phyloP scores from a whole-genome alignment of 345 rosid genomes.

The Hibiscus tridactylites region DNA sequence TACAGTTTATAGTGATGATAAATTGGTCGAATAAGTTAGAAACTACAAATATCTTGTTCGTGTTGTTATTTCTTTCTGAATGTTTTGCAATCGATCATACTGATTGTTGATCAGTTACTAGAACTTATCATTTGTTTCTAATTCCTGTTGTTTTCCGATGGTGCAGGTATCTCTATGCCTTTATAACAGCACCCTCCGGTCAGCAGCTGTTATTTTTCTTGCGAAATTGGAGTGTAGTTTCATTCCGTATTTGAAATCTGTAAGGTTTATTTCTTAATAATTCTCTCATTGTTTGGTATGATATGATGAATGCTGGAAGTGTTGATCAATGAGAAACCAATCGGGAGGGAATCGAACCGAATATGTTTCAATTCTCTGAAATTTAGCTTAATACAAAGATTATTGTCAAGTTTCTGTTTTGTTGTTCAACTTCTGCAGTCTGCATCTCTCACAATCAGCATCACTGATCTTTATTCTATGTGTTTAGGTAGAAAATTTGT shows the following conservation, averaged over 20 bases:
- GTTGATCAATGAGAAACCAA: conserved; percentile 4
- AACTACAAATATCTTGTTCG: background rate
- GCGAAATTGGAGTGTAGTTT: background rate
- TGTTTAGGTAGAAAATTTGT: background rate
- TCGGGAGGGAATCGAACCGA: background rate
- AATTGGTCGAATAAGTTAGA: background rate
- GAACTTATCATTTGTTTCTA: background rate
- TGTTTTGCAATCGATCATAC: background rate
- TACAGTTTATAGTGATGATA: background rate
- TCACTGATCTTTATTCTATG: background rate
- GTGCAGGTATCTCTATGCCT: conserved; percentile 5
- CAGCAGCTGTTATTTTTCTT: background rate
- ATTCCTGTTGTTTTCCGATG: background rate
- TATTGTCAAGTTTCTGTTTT: background rate
- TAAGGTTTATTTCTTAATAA: background rate
- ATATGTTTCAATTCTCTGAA: background rate
- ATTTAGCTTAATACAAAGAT: background rate
- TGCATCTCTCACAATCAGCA: background rate
- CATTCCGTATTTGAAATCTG: background rate
- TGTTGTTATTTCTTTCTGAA: background rate
- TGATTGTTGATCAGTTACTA: background rate
- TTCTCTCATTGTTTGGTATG: background rate
- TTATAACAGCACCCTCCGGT: background rate
- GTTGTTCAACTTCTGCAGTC: background rate
- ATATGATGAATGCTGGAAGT: background rate